These are phyloP conservation scores for Teratosphaeriaceae sp. DNA, from an alignment of 2,329 filamentous ascomycete species.

Conservation along the genomic window DNA sequence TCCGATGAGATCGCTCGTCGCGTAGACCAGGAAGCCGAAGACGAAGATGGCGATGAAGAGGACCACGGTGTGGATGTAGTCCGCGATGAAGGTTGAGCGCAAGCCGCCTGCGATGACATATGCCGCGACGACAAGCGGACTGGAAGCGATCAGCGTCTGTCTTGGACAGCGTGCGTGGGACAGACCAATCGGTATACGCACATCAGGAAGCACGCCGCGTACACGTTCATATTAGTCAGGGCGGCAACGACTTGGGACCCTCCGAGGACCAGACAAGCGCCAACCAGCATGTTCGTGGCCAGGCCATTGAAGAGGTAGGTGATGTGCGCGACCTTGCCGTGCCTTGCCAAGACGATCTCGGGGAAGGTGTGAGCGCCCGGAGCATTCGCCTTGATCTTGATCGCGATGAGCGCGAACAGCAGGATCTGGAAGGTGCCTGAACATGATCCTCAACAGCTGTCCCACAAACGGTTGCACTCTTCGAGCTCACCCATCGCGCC, in stretches of 20 bases:
- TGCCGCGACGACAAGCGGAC: constrained; percentile 33
- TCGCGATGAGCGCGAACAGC: constrained; percentile 38
- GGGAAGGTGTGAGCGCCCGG: constrained; percentile 26
- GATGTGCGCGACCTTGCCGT: constrained; percentile 25
- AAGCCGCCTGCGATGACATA: constrained; percentile 34
- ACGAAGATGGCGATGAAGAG: constrained; percentile 40
- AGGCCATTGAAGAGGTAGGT: constrained; percentile 34
- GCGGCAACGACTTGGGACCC: constrained; percentile 40
- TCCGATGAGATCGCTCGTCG: constrained; percentile 33
- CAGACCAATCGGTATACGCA: no score
- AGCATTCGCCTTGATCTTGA: constrained; percentile 38
- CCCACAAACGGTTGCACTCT: no score
- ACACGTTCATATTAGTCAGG: constrained; percentile 40
- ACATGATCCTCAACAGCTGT: no score
- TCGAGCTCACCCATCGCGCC: no score
- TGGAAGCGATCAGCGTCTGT: no score
- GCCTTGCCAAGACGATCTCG: constrained; percentile 36
- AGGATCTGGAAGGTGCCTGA: constrained; percentile 40
- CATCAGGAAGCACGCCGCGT: constrained; percentile 40
- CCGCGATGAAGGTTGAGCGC: constrained; percentile 37
- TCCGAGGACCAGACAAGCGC: constrained; percentile 38
- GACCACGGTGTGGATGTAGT: constrained; percentile 35
- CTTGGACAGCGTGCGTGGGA: no score
- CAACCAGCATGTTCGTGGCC: constrained; percentile 39
- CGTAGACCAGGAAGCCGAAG: constrained; percentile 39